Conservation (phyloP, 768 basidiomycete genomes). For the Nidularia sp. region DNA sequence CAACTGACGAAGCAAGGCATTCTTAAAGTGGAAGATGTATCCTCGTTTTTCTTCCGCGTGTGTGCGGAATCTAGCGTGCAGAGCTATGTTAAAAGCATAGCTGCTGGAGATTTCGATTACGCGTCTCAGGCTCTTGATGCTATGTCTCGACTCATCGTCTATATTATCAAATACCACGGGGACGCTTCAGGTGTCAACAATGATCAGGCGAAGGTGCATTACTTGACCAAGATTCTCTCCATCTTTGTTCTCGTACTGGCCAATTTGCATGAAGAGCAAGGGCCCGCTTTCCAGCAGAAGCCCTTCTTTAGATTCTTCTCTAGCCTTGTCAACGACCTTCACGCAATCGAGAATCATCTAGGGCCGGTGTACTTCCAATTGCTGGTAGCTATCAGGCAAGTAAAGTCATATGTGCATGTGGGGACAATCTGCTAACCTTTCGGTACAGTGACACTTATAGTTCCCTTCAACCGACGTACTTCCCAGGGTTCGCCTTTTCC, state of each 20-base stretch:
- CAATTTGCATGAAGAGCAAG: constrained; percentile 93
- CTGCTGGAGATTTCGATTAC: constrained; percentile 66
- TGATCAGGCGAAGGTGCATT: constrained; percentile 94
- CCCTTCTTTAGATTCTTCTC: constrained; percentile 99
- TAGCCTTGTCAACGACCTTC: constrained; percentile 88
- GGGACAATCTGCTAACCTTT: constrained; percentile 2
- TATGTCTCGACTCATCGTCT: constrained; percentile 89
- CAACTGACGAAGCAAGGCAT: constrained; percentile 96
- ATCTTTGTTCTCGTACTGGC: constrained; percentile 96
- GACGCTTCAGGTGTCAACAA: constrained; percentile 91
- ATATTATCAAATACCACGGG: constrained; percentile 99
- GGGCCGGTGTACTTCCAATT: constrained; percentile 89
- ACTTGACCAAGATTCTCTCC: constrained; percentile 93
- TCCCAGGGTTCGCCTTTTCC: constrained; percentile 97
- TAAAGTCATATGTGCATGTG: constrained; percentile 1
- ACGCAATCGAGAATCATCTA: constrained; percentile 78
- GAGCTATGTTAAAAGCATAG: constrained; percentile 74
- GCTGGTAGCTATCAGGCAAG: constrained; percentile 82
- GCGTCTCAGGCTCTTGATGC: constrained; percentile 95
- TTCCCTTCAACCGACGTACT: constrained; percentile 92
- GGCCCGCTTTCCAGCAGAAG: constrained; percentile 88
- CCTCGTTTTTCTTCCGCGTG: constrained; percentile 97
- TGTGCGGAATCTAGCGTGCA: constrained; percentile 93
- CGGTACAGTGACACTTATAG: constrained; percentile 83
- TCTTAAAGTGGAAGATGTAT: constrained; percentile 91